These are phyloP conservation scores for Noccaea caerulescens DNA, from an alignment of 345 rosid species.

Conservation along the genomic window DNA sequence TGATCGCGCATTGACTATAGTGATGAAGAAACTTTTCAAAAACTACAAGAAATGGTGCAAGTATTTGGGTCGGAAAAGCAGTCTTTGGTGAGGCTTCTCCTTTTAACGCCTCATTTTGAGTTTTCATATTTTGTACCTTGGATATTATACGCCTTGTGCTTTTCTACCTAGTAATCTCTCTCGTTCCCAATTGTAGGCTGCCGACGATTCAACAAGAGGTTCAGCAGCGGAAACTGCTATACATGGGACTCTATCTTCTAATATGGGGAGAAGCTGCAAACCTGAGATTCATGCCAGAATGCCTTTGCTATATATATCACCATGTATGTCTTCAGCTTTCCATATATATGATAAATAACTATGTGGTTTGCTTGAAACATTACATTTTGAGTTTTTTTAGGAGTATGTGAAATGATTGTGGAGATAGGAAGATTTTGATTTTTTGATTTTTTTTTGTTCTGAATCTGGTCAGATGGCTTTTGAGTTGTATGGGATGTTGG, in stretches of 20 bases:
- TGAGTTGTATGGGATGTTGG: constrained; percentile 63
- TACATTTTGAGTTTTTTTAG: background rate
- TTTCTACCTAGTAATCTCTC: constrained; percentile 1
- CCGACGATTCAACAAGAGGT: constrained; percentile 94
- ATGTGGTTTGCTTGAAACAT: background rate
- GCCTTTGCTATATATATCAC: constrained; percentile 89
- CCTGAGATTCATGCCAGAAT: constrained; percentile 92
- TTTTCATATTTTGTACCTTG: background rate
- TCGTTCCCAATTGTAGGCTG: constrained; percentile 52
- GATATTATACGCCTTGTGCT: constrained; percentile 10
- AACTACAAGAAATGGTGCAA: constrained; percentile 77
- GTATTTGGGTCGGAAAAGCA: constrained; percentile 66
- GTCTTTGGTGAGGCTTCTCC: constrained; percentile 59
- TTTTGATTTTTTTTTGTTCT: background rate
- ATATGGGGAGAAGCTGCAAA: constrained; percentile 99
- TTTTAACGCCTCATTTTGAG: constrained; percentile 1
- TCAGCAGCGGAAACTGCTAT: constrained; percentile 86
- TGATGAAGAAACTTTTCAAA: constrained; percentile 63
- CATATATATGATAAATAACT: background rate
- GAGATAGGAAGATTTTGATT: background rate
- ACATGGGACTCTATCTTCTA: constrained; percentile 85
- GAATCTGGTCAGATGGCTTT: constrained; percentile 43
- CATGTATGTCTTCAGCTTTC: constrained; percentile 58
- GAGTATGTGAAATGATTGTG: constrained; percentile 17
- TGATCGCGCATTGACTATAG: constrained; percentile 59